phyloP scores from a whole-genome alignment of 2,329 filamentous ascomycete genomes.

The Ophiostoma angusticollis region DNA sequence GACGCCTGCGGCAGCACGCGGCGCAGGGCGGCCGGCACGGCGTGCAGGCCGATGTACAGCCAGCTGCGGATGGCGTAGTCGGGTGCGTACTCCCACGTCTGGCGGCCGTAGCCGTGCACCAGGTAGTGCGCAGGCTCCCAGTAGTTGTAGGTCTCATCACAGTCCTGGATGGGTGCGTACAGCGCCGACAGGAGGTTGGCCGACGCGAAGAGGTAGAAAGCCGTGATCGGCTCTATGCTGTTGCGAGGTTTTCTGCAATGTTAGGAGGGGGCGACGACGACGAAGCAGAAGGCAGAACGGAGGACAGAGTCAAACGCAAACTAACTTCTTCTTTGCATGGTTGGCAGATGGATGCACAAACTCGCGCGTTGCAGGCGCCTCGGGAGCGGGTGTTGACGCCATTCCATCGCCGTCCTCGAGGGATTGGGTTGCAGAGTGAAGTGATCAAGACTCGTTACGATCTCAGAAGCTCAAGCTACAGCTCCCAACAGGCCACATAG shows the following conservation, averaged over 20 bases:
- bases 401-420: constrained; percentile 18
- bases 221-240: constrained; percentile 56
- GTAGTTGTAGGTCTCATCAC: constrained; percentile 98
- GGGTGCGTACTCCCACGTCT: constrained; percentile 98
- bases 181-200: constrained; percentile 65
- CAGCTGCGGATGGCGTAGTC: constrained; percentile 91
- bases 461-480: neutral
- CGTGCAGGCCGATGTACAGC: constrained; percentile 77
- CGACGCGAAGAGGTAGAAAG: constrained; percentile 67
- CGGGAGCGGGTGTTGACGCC: constrained; percentile 24
- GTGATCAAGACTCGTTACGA: neutral
- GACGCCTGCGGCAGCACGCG: constrained; percentile 48
- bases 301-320: neutral
- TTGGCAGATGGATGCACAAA: constrained; percentile 36
- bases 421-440: neutral
- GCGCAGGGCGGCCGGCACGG: constrained; percentile 53
- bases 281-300: neutral
- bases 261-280: neutral
- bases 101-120: constrained; percentile 78
- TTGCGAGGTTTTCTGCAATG: constrained; percentile 33
- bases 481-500: neutral
- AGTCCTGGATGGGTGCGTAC: constrained; percentile 89
- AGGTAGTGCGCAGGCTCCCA: constrained; percentile 97
- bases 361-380: constrained; percentile 18
- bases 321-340: constrained; percentile 40